phyloP scores from a whole-genome alignment of 2,329 filamentous ascomycete genomes.

The Escovopsis sp. region DNA sequence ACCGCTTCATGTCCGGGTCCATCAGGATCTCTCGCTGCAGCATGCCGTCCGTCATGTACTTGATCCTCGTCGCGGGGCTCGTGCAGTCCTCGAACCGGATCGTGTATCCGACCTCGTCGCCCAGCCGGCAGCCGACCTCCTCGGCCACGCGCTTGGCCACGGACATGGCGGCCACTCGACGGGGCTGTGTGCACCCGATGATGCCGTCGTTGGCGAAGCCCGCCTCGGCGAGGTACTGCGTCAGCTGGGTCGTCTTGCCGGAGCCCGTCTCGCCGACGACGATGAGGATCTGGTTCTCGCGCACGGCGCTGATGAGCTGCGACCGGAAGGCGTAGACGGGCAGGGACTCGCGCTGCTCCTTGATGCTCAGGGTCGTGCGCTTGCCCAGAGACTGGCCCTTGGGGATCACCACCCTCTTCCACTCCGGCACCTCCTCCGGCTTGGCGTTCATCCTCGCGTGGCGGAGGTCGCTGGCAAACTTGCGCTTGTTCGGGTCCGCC shows the following conservation, averaged over 20 bases:
- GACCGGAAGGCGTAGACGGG: slow-evolving; percentile 82
- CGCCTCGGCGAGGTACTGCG: slow-evolving; percentile 85
- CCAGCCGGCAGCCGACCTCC: slow-evolving; percentile 82
- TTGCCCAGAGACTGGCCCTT: slow-evolving; percentile 74
- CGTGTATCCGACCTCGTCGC: slow-evolving; percentile 89
- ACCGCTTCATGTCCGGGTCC: slow-evolving; percentile 75
- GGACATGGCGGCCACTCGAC: slow-evolving; percentile 93
- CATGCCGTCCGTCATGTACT: slow-evolving; percentile 99
- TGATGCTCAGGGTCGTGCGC: slow-evolving; percentile 81
- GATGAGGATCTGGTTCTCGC: slow-evolving; percentile 80
- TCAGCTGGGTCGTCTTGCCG: slow-evolving; percentile 92
- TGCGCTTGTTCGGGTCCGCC: slow-evolving; percentile 67
- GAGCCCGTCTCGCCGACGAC: slow-evolving; percentile 96
- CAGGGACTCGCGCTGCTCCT: slow-evolving; percentile 79
- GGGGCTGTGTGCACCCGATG: slow-evolving; percentile 92
- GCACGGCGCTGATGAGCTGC: slow-evolving; percentile 75
- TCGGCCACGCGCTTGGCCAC: slow-evolving; percentile 94
- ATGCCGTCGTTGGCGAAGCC: slow-evolving; percentile 79
- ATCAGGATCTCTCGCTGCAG: slow-evolving; percentile 87
- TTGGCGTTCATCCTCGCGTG: slow-evolving; percentile 43
- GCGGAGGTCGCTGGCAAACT: slow-evolving; percentile 79
- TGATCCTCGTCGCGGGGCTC: slow-evolving; percentile 76
- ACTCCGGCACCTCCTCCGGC: slow-evolving; percentile 67
- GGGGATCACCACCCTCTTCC: slow-evolving; percentile 72
- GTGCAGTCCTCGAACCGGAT: slow-evolving; percentile 97